These are phyloP conservation scores for Colletotrichum truncatum DNA, from an alignment of 2,329 filamentous ascomycete species.

Conservation along the genomic window DNA sequence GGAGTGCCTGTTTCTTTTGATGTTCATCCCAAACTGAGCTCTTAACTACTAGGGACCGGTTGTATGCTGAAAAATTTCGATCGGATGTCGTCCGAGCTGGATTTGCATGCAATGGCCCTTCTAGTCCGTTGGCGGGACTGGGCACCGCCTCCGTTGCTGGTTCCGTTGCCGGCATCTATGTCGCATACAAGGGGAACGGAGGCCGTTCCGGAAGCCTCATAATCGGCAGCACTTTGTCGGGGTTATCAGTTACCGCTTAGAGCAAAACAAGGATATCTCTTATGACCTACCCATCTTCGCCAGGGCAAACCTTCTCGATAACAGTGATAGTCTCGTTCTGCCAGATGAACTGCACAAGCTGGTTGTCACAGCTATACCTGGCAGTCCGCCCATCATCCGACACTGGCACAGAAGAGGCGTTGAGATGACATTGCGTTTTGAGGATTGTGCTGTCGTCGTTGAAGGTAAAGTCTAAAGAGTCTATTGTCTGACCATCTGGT, in stretches of 20 bases:
- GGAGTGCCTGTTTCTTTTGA: background rate
- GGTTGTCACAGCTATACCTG: conserved; percentile 54
- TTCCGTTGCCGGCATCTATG: conserved; percentile 6
- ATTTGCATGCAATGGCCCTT: conserved; percentile 21
- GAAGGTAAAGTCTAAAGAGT: conserved; percentile 50
- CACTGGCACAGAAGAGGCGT: conserved; percentile 50
- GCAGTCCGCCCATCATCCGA: conserved; percentile 40
- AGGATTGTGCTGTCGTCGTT: conserved; percentile 49
- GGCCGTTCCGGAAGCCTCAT: conserved; percentile 42
- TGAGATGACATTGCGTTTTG: conserved; percentile 52
- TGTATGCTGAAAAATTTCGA: conserved; percentile 41
- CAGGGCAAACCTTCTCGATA: conserved; percentile 55
- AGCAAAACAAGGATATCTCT: background rate
- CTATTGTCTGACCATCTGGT: conserved; percentile 43
- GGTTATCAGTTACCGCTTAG: conserved; percentile 5
- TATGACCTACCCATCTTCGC: conserved; percentile 43
- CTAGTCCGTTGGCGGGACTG: background rate
- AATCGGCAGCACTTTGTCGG: conserved; percentile 37
- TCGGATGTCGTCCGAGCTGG: conserved; percentile 41
- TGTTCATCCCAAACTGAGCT: conserved; percentile 13
- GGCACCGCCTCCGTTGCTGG: no score
- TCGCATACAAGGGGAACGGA: conserved; percentile 22
- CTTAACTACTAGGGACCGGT: conserved; percentile 29
- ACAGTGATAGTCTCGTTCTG: conserved; percentile 46
- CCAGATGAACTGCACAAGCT: conserved; percentile 54